Evolutionary conservation across 139 green algal species (phyloP), one percentile per base, ranked within the genome.

Genomic region (Nannochloris sp.): DNA sequence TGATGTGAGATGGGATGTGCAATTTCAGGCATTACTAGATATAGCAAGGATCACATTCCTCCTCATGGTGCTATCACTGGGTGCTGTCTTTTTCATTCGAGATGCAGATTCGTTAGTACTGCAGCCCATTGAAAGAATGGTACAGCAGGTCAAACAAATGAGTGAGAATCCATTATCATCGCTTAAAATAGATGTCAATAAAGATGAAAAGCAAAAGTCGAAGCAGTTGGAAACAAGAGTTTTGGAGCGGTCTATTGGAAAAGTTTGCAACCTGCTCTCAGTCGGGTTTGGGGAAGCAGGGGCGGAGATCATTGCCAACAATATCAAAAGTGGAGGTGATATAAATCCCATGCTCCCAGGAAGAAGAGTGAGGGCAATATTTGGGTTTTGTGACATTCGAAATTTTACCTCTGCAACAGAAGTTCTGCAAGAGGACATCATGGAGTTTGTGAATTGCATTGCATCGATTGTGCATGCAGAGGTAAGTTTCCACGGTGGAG

Each of bases 391-490:
- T 73, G 92, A 98, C 79, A 96, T 98, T 69, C 79, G 91, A 4
- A 71, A 82, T 37, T 98, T 98, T 82, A 97, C 92, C 0, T 64
- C 60, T 60, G 31, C 87, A 18, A 97, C 92, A 0, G 92, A 98
- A 74, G 85, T 97, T 56, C 71, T 97, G 64, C 82, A 93, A 59
- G 89, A 96, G 74, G 88, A 87, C 4, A 79, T 97, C 43, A 96
- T 98, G 90, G 89, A 96, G 78, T 98, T 95, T 80, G 92, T 98
- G 7, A 98, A 98, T 79, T 80, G 76, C 55, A 96, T 98, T 36
- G 90, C 87, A 2, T 78, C 85, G 40, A 92, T 98, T 34, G 92
- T 97, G 51, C 92, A 98, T 76, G 84, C 77, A 18, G 82, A 89
- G 61, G 88, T 94, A 18, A 71, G 82, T 5, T 64, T 88, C 49